Percentiles rank a stretch among this genome's conserved stretches.
Evolutionary conservation across 306 rosid genomes (phyloP).

Genomic region (Dryas octopetala): DNA sequence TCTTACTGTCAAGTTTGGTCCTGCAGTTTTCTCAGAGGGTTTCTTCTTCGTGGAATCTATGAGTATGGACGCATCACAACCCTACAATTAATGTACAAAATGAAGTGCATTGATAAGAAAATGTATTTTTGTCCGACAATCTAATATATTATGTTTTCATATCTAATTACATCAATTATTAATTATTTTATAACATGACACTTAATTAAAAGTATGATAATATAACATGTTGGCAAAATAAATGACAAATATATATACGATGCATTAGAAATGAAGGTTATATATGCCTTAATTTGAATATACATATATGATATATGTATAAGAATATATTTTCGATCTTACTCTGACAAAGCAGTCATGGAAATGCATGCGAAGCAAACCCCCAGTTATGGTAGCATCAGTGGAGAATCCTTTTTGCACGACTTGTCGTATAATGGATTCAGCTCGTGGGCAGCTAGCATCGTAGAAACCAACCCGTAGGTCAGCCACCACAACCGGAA

Average conservation of each 20-base stretch:
- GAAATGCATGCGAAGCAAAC: slow-evolving; percentile 58
- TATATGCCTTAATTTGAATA: too few species aligned
- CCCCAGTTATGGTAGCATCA: slow-evolving; percentile 43
- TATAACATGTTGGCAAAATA: too few species aligned
- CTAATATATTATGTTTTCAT: too few species aligned
- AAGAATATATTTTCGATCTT: slow-evolving; percentile 5
- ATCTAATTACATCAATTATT: too few species aligned
- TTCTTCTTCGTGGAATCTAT: slow-evolving; percentile 34
- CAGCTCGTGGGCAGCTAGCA: slow-evolving; percentile 41
- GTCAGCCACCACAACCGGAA: slow-evolving; percentile 39
- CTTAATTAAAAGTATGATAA: too few species aligned
- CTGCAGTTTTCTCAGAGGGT: slow-evolving; percentile 28
- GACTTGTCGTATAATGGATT: slow-evolving; percentile 32
- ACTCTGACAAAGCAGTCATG: slow-evolving; percentile 61
- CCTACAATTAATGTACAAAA: slow-evolving; percentile 25
- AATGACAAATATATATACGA: too few species aligned
- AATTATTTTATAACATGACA: too few species aligned
- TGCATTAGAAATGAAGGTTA: too few species aligned
- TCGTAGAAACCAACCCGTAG: slow-evolving; percentile 48
- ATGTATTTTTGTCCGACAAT: too few species aligned
- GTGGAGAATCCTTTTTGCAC: slow-evolving; percentile 37
- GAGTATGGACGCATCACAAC: slow-evolving; percentile 61
- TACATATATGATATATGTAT: too few species aligned
- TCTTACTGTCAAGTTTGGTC: slow-evolving; percentile 30
- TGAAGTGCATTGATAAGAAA: too few species aligned